These are phyloP conservation scores for Tanacetum coccineum DNA, from an alignment of 129 eudicot species.

Conservation along the genomic window DNA sequence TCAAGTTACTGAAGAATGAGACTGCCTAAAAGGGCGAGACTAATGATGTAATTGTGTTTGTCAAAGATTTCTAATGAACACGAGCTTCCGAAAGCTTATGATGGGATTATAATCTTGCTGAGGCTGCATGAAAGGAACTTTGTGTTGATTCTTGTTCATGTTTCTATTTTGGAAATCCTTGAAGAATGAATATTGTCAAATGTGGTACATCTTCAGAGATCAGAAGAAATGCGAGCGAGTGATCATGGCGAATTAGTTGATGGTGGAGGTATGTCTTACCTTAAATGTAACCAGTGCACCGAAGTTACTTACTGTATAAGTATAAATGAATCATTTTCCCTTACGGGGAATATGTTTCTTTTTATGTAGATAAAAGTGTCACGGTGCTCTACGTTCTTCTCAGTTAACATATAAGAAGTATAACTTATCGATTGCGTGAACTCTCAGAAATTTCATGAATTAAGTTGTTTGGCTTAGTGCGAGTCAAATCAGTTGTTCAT, in stretches of 20 bases:
- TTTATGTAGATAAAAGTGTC: background rate
- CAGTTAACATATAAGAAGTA: no score
- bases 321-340: background rate
- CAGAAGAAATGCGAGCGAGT: slow-evolving; percentile 1
- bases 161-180: background rate
- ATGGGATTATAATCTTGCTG: slow-evolving; percentile 1
- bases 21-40: slow-evolving; percentile 33
- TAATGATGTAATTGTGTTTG: slow-evolving; percentile 3
- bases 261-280: slow-evolving; percentile 11
- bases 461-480: no score
- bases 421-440: no score
- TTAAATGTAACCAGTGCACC: background rate
- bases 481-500: no score
- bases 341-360: background rate
- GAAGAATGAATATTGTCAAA: background rate
- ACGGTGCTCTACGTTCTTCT: background rate
- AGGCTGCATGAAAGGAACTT: background rate
- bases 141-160: slow-evolving; percentile 5
- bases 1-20: slow-evolving; percentile 17
- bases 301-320: background rate
- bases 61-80: background rate
- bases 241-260: background rate
- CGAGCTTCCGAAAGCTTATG: background rate
- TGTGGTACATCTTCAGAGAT: slow-evolving; percentile 8
- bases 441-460: no score